Percentiles rank a stretch among this genome's conserved stretches.
Conservation (phyloP, 1,139 yeast genomes). For the Pichia sp. region DNA sequence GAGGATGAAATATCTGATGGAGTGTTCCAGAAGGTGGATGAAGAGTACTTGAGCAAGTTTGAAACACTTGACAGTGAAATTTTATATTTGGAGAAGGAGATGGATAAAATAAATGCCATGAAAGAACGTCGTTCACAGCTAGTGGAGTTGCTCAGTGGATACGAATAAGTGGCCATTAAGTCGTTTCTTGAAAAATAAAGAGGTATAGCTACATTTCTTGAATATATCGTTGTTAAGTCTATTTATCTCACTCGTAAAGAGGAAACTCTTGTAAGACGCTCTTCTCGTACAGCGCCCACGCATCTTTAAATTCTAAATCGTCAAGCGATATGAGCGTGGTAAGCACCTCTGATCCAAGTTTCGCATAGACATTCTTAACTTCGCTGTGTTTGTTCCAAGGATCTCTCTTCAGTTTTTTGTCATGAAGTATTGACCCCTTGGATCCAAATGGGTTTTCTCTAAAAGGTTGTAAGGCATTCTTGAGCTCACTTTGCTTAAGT, state of each 20-base stretch:
- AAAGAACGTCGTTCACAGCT: conserved; percentile 39
- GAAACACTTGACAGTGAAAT: conserved; percentile 56
- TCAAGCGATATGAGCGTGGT: conserved; percentile 18
- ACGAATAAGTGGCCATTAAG: no score
- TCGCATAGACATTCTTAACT: conserved; percentile 8
- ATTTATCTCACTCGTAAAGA: conserved; percentile 2
- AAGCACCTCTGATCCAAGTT: conserved; percentile 12
- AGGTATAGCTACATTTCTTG: no score
- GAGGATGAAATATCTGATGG: conserved; percentile 22
- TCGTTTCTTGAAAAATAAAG: no score
- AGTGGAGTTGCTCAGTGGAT: conserved; percentile 29
- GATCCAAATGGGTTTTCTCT: conserved; percentile 57
- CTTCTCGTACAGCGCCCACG: conserved; percentile 15
- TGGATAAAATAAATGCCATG: conserved; percentile 47
- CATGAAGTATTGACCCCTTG: conserved; percentile 32
- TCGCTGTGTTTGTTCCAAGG: conserved; percentile 39
- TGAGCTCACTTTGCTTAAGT: conserved; percentile 40
- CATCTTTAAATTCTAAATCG: conserved; percentile 14
- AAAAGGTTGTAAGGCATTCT: conserved; percentile 52
- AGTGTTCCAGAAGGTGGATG: conserved; percentile 34
- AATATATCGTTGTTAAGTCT: no score
- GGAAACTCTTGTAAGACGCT: conserved; percentile 10
- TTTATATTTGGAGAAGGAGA: conserved; percentile 47
- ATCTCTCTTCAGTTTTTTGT: conserved; percentile 43
- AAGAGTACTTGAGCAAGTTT: conserved; percentile 19